Conservation (phyloP, 345 rosid species). For the Melaleuca quinquenervia region DNA sequence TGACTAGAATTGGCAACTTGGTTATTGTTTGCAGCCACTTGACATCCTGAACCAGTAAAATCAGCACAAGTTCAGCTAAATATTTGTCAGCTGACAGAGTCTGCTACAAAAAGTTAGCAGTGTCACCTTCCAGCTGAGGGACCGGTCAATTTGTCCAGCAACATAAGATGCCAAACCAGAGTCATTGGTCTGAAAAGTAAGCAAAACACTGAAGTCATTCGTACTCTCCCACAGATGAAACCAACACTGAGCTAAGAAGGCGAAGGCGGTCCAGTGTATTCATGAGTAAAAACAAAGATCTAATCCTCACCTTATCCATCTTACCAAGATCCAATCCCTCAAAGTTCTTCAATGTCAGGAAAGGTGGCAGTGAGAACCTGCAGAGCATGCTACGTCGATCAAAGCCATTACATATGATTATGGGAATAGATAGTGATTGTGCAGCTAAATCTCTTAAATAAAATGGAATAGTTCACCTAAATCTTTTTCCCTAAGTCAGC, state of each 20-base stretch:
- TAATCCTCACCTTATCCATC: conserved; percentile 43
- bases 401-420: background rate
- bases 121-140: conserved; percentile 88
- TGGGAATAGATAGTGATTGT: background rate
- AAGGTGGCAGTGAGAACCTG: conserved; percentile 70
- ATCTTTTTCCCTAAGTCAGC: background rate
- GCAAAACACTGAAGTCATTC: background rate
- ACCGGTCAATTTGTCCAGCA: conserved; percentile 68
- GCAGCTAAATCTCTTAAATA: background rate
- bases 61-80: background rate
- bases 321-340: conserved; percentile 81
- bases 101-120: background rate
- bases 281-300: background rate
- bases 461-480: background rate
- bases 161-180: conserved; percentile 92
- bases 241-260: background rate
- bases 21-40: conserved; percentile 96
- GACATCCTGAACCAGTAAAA: conserved; percentile 43
- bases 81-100: background rate
- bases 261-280: background rate
- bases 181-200: conserved; percentile 44
- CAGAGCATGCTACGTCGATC: background rate
- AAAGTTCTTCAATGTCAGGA: conserved; percentile 74
- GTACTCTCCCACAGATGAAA: background rate
- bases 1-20: conserved; percentile 78